Evolutionary conservation across 1,284 basidiomycete genomes (phyloP).

Genomic region (Ganoderma resinaceum): DNA sequence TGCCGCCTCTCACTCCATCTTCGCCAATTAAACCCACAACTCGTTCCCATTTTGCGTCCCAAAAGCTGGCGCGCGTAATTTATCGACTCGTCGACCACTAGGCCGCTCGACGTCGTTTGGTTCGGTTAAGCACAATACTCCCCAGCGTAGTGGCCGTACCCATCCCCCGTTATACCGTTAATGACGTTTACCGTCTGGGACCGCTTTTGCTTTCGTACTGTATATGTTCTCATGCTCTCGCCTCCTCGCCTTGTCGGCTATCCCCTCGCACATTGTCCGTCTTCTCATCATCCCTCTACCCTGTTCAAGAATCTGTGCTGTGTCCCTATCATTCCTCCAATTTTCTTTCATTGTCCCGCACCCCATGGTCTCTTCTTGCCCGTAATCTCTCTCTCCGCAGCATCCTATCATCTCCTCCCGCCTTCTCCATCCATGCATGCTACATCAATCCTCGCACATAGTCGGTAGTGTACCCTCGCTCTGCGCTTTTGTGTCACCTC

Average conservation of each 20-base stretch:
- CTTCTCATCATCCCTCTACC: slow-evolving; percentile 25
- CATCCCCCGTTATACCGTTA: slow-evolving; percentile 14
- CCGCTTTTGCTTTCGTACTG: slow-evolving; percentile 16
- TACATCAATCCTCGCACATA: slow-evolving; percentile 3
- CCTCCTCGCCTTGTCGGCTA: slow-evolving; percentile 5
- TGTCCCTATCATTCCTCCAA: slow-evolving; percentile 15
- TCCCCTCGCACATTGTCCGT: background rate
- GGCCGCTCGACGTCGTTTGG: slow-evolving; percentile 28
- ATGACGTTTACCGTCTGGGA: slow-evolving; percentile 13
- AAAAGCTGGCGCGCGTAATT: slow-evolving; percentile 24
- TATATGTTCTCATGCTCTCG: slow-evolving; percentile 15
- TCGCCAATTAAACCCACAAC: slow-evolving; percentile 1
- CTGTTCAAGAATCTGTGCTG: slow-evolving; percentile 8
- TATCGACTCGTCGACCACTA: slow-evolving; percentile 28
- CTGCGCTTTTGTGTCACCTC: background rate
- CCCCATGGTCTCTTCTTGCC: slow-evolving; percentile 23
- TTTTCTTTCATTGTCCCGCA: background rate
- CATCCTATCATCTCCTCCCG: slow-evolving; percentile 5
- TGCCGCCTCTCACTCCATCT: slow-evolving; percentile 18
- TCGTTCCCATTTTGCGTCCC: slow-evolving; percentile 16
- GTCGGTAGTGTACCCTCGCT: slow-evolving; percentile 5
- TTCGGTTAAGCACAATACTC: slow-evolving; percentile 18
- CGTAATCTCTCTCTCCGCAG: slow-evolving; percentile 25
- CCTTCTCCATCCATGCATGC: slow-evolving; percentile 12
- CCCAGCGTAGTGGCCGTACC: background rate